A percentile compares a stretch with the other conserved stretches of the same genome.
These are phyloP conservation scores for Bipolaris cookei DNA, from an alignment of 2,329 filamentous ascomycete species.

Conservation along the genomic window DNA sequence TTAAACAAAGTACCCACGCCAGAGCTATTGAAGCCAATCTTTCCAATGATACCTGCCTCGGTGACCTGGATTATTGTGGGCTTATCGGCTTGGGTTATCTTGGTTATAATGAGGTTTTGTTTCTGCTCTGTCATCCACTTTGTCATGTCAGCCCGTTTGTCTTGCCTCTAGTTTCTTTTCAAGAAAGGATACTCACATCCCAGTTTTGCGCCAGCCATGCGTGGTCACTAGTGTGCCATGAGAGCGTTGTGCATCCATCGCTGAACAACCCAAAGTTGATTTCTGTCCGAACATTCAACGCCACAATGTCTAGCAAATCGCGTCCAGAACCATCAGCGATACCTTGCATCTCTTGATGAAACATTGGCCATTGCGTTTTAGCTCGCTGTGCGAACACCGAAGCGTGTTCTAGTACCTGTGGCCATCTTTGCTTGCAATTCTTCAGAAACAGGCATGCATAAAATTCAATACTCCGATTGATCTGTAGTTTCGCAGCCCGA, in stretches of 20 bases:
- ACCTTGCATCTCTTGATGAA: conserved; percentile 57
- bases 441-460: conserved; percentile 57
- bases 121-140: conserved; percentile 61
- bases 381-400: conserved; percentile 57
- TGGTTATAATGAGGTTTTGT: conserved; percentile 57
- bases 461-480: conserved; percentile 54
- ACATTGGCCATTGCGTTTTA: conserved; percentile 51
- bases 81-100: conserved; percentile 53
- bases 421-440: conserved; percentile 57
- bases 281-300: conserved; percentile 64
- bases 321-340: conserved; percentile 60
- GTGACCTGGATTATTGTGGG: conserved; percentile 63
- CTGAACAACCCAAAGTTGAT: conserved; percentile 64
- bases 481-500: conserved; percentile 46
- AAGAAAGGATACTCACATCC: conserved; percentile 51
- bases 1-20: conserved; percentile 68
- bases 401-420: conserved; percentile 54
- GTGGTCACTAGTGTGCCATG: conserved; percentile 50
- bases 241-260: conserved; percentile 64
- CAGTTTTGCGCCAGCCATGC: conserved; percentile 64
- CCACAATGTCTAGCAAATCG: conserved; percentile 60
- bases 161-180: background rate
- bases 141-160: background rate
- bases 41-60: conserved; percentile 67
- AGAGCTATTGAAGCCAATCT: conserved; percentile 67